These are phyloP conservation scores for Scheffersomyces quercinus DNA, from an alignment of 1,139 yeast genomes.

Conservation along the genomic window DNA sequence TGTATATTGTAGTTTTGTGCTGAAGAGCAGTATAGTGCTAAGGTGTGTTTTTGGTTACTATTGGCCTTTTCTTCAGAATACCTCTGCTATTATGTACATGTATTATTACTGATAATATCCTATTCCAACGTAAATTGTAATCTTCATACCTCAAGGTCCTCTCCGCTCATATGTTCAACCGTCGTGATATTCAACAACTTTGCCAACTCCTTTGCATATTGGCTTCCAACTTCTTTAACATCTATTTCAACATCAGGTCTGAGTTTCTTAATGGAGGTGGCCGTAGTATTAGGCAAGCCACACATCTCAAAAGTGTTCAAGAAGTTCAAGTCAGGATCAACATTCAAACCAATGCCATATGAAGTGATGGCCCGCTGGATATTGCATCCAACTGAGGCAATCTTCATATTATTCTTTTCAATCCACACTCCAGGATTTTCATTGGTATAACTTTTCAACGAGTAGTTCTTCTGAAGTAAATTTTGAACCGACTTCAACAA, in stretches of 20 bases:
- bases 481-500: slow-evolving; percentile 65
- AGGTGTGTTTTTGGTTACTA: too few relatives aligned
- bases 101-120: too few relatives aligned
- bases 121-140: too few relatives aligned
- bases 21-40: too few relatives aligned
- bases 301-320: slow-evolving; percentile 79
- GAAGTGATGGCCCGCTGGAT: slow-evolving; percentile 83
- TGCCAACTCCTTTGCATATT: slow-evolving; percentile 56
- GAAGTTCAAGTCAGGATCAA: slow-evolving; percentile 68
- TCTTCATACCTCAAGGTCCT: slow-evolving; percentile 12
- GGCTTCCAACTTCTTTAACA: slow-evolving; percentile 48
- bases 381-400: slow-evolving; percentile 89
- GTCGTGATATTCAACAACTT: slow-evolving; percentile 43
- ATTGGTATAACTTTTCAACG: slow-evolving; percentile 49
- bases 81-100: too few relatives aligned
- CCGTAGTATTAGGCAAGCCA: slow-evolving; percentile 65
- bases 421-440: slow-evolving; percentile 90
- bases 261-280: slow-evolving; percentile 34
- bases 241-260: slow-evolving; percentile 13
- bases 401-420: slow-evolving; percentile 52
- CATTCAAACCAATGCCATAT: slow-evolving; percentile 87
- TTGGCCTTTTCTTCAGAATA: too few relatives aligned
- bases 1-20: too few relatives aligned
- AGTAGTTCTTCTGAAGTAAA: slow-evolving; percentile 45
- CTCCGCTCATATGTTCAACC: slow-evolving; percentile 46